Evolutionary conservation across 805 yeast genomes (phyloP).

Genomic region (Blastobotrys chiropterorum): DNA sequence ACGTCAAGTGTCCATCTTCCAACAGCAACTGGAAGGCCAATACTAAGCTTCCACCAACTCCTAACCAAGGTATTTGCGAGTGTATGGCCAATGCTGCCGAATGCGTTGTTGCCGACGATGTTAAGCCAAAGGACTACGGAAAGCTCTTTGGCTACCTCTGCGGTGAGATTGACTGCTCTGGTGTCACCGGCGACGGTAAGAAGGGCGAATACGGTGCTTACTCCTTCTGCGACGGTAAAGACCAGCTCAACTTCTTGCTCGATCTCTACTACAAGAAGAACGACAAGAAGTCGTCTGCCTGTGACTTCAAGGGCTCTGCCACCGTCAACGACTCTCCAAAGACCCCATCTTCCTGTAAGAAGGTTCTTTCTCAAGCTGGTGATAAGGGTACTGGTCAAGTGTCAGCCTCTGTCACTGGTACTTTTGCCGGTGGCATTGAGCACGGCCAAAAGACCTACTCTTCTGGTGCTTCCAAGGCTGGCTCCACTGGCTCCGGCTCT

Average conservation of each 20-base stretch:
- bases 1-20: slow-evolving; percentile 44
- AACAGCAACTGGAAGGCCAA: slow-evolving; percentile 58
- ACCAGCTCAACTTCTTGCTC: slow-evolving; percentile 60
- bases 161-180: slow-evolving; percentile 52
- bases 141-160: slow-evolving; percentile 56
- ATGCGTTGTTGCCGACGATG: slow-evolving; percentile 56
- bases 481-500: slow-evolving; percentile 26
- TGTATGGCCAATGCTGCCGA: slow-evolving; percentile 48
- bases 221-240: slow-evolving; percentile 67
- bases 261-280: slow-evolving; percentile 55
- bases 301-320: slow-evolving; percentile 70
- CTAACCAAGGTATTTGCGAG: slow-evolving; percentile 57
- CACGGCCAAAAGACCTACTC: slow-evolving; percentile 14
- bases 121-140: slow-evolving; percentile 49
- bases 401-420: slow-evolving; percentile 34
- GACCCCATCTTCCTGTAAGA: slow-evolving; percentile 46
- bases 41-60: slow-evolving; percentile 69
- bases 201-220: slow-evolving; percentile 65
- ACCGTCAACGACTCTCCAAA: slow-evolving; percentile 38
- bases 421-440: slow-evolving; percentile 27
- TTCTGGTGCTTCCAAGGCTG: slow-evolving; percentile 22
- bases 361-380: slow-evolving; percentile 59
- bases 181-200: slow-evolving; percentile 54
- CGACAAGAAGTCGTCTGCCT: slow-evolving; percentile 43
- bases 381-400: slow-evolving; percentile 59